These are phyloP conservation scores for Perilla frutescens DNA, from an alignment of 257 asterid genomes.

Conservation along the genomic window DNA sequence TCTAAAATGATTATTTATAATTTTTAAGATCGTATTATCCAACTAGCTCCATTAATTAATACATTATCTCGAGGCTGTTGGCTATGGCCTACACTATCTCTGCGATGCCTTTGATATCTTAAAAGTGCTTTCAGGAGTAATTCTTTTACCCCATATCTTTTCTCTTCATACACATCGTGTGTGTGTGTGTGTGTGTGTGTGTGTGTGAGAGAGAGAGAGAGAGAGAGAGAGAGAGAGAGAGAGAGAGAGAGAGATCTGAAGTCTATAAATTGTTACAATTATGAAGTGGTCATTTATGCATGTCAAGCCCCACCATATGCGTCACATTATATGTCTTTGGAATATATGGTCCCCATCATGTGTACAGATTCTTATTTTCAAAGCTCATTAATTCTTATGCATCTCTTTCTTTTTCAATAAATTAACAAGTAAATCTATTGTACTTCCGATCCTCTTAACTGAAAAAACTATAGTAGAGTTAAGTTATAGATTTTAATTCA, in stretches of 20 bases:
- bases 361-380: slow-evolving; percentile 30
- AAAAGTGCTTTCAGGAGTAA: slow-evolving; percentile 35
- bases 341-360: slow-evolving; percentile 37
- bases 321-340: slow-evolving; percentile 32
- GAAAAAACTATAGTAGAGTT: neutral
- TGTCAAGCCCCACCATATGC: slow-evolving; percentile 41
- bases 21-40: too few species aligned
- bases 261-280: neutral
- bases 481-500: neutral
- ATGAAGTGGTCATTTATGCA: slow-evolving; percentile 31
- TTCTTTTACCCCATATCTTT: neutral
- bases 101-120: slow-evolving; percentile 41
- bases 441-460: neutral
- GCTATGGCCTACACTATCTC: slow-evolving; percentile 44
- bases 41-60: neutral
- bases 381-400: slow-evolving; percentile 38
- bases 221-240: neutral
- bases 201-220: too few species aligned
- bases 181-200: too few species aligned
- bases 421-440: neutral
- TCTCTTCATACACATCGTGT: neutral
- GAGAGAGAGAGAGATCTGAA: too few species aligned
- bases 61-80: slow-evolving; percentile 29
- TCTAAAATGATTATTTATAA: too few species aligned
- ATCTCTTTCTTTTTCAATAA: neutral